Base-by-base conservation (phyloP, 176 grass and related monocot species). In the Rhynchospora breviuscula region DNA sequence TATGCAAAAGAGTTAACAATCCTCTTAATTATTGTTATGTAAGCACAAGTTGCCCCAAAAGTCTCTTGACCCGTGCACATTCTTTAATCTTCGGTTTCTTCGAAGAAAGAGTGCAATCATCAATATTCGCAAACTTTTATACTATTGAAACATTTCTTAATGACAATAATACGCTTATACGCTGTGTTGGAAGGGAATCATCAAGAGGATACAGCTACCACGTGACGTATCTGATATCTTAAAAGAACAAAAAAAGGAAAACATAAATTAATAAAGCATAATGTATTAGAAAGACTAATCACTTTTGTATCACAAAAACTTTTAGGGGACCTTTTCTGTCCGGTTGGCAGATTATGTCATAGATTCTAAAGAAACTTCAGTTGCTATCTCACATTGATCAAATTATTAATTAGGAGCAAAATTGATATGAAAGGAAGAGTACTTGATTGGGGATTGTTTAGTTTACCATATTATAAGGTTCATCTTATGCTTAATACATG, bases 121-220 rank as follows among this genome's bases (percentile, higher is more conserved):
- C 10, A 11, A 12, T 49, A 73, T 49, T 22, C 7, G 2, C 68
- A 49, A 72, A 22, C 67, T 19, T 71, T 17, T 47, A 73, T 47
- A 40, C 35, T 73, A 43, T 73, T 12, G 8, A 49, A 73, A 49
- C 45, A 73, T 51, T 72, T 60, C 18, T 17, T 19, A 60, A 60
- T 1, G 6, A 7, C 14, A 15, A 67, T 29, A 67, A 22, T 67
- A 67, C 64, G 40, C 14, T n/a, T 73, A 22, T 12, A 51, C 69
- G 5, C 35, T 40, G 35, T 40, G 3, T 23, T 13, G 19, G 10
- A 74, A 74, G 70, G n/a, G 70, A 0, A 22, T 73, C 70, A 22
- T 73, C 70, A 72, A 13, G 46, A 74, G 70, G 70, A 74, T 74
- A 74, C 70, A 74, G 19, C 70, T 74, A 67, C 4, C 70, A 13